A percentile compares a stretch with the other conserved stretches of the same genome.
Evolutionary conservation across 306 rosid genomes (phyloP).

Genomic region (Vigna nakashimae): DNA sequence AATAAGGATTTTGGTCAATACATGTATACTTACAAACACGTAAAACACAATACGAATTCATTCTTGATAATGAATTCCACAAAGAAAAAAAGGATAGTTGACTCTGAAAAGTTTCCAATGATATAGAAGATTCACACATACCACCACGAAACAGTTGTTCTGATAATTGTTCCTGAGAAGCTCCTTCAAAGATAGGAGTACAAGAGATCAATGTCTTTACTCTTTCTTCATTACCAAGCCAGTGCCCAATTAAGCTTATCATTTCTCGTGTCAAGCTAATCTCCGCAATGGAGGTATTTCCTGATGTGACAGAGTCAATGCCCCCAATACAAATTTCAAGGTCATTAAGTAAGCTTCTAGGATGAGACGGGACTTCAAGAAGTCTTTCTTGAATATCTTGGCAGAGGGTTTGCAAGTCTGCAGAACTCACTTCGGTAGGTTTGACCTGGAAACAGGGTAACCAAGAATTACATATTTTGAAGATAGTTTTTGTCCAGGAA

Average conservation of each 20-base stretch:
- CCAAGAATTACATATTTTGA: conserved; percentile 40
- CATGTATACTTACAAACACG: conserved; percentile 13
- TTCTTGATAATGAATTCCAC: background rate
- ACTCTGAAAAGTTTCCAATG: background rate
- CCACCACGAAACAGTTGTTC: conserved; percentile 93
- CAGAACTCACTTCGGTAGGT: conserved; percentile 80
- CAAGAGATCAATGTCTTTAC: conserved; percentile 59
- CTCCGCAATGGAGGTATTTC: conserved; percentile 73
- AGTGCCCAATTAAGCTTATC: conserved; percentile 73
- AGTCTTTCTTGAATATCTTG: conserved; percentile 67
- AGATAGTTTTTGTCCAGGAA: conserved; percentile 28
- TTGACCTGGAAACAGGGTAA: conserved; percentile 65
- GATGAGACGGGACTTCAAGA: conserved; percentile 70
- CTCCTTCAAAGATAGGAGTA: conserved; percentile 62
- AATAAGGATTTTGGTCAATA: background rate
- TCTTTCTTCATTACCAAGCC: conserved; percentile 95
- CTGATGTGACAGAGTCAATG: conserved; percentile 60
- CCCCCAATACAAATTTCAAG: conserved; percentile 92
- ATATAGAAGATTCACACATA: conserved; percentile 49
- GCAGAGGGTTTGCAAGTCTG: conserved; percentile 78
- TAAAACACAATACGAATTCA: background rate
- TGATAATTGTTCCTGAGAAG: conserved; percentile 69
- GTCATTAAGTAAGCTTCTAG: conserved; percentile 82
- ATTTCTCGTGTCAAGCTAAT: conserved; percentile 80
- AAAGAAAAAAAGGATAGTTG: conserved; percentile 4